These are phyloP conservation scores for Ogataea kodamae DNA, from an alignment of 805 yeast genomes.

Conservation along the genomic window DNA sequence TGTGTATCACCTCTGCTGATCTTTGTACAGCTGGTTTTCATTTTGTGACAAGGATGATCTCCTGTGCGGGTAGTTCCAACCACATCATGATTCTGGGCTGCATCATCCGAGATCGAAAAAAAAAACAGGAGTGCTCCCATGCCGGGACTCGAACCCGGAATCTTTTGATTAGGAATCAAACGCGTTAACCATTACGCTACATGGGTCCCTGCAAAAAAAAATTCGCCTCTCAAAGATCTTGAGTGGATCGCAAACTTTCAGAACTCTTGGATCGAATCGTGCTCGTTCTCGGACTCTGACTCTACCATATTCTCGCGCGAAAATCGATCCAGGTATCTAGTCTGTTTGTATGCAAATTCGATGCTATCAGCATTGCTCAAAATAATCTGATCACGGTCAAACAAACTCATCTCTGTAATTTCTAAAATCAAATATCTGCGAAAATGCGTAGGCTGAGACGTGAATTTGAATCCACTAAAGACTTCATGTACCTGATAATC, in stretches of 20 bases:
- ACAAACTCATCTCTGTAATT: slow-evolving; percentile 14
- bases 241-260: background rate
- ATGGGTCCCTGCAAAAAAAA: slow-evolving; percentile 32
- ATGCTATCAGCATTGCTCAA: slow-evolving; percentile 14
- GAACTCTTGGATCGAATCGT: slow-evolving; percentile 4
- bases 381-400: slow-evolving; percentile 22
- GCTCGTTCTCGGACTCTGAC: background rate
- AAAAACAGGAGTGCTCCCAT: slow-evolving; percentile 24
- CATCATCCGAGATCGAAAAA: slow-evolving; percentile 2
- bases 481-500: slow-evolving; percentile 10
- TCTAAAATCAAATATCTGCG: slow-evolving; percentile 18
- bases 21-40: too few species aligned
- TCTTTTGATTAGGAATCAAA: slow-evolving; percentile 58
- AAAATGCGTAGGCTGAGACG: slow-evolving; percentile 1
- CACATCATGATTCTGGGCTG: too few species aligned
- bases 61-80: too few species aligned
- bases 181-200: slow-evolving; percentile 61
- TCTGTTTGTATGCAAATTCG: slow-evolving; percentile 16
- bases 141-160: slow-evolving; percentile 55
- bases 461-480: slow-evolving; percentile 10
- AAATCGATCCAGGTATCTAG: slow-evolving; percentile 5
- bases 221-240: slow-evolving; percentile 4
- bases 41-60: too few species aligned
- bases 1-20: too few species aligned
- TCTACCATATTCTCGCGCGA: background rate